Evolutionary conservation across 768 basidiomycete genomes (phyloP).

Genomic region (Harrya chromipes): DNA sequence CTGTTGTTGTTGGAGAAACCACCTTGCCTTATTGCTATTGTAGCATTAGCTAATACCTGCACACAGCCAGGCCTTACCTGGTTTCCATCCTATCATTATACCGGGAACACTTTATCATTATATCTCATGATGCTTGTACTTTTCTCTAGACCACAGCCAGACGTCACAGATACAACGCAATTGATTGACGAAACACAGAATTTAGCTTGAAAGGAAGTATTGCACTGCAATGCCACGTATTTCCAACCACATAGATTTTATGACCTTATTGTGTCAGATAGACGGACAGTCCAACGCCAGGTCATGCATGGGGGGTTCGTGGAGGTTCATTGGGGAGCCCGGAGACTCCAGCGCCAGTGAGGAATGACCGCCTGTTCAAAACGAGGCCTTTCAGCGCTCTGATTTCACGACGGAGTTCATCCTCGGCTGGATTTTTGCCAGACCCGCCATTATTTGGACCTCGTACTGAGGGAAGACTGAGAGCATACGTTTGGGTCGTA

Average conservation of each 20-base stretch:
- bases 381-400: slow-evolving; percentile 76
- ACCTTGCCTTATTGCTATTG: neutral
- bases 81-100: neutral
- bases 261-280: neutral
- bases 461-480: slow-evolving; percentile 18
- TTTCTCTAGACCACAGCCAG: neutral
- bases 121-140: neutral
- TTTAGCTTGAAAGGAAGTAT: neutral
- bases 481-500: slow-evolving; percentile 64
- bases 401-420: slow-evolving; percentile 72
- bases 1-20: neutral
- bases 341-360: slow-evolving; percentile 1
- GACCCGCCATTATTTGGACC: slow-evolving; percentile 14
- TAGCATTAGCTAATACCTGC: neutral
- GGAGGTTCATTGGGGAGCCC: slow-evolving; percentile 6
- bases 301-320: neutral
- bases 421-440: slow-evolving; percentile 38
- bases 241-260: neutral
- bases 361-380: slow-evolving; percentile 57
- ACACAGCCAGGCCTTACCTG: neutral
- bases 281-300: neutral
- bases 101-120: neutral
- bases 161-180: neutral
- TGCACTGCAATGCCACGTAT: too few relatives aligned
- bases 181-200: neutral